Evolutionary conservation across 2,329 filamentous ascomycete genomes (phyloP), one percentile per base, ranked within the genome.

Genomic region (Ceratocystis destructans): DNA sequence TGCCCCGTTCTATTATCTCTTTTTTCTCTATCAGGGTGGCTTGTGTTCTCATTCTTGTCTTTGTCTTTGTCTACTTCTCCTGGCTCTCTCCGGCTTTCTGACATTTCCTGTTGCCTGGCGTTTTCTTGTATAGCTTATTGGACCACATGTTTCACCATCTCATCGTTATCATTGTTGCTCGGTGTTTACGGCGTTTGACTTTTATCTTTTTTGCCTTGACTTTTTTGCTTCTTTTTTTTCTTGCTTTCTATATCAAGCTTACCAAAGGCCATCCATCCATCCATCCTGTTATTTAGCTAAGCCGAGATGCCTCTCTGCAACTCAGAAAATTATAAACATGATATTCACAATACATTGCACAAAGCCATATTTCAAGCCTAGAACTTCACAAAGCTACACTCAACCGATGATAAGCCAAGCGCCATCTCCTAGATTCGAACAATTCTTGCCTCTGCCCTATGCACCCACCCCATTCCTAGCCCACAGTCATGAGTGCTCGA

Each of bases 141-240:
- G 37, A 8, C 12, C 10, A 41, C 3, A 41, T 22, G 12, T 61
- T 68, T 6, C 12, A 64, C 55, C 25, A 61, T 62, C 50, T 46
- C 25, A 33, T 64, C 17, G 12, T 33, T 62, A 37, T 57, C 53
- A 57, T 53, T 65, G n/a, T 61, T 25, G 53, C 48, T 48, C 17
- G 55, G 53, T 45, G 64, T 65, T 66, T 64, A 46, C 37, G 46
- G 45, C 45, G 46, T 46, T 68, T 59, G 37, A 7, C 1, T 20
- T 37, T 59, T 59, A 3, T 59, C 65, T 15, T 67, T 46, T 25
- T 48, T 41, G 44, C 20, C n/a, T 55, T 20, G 22, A 46, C 41
- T 67, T 15, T n/a, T n/a, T n/a, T n/a, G n/a, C n/a, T n/a, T n/a
- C n/a, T 67, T 46, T 33, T 48, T 41, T 44, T 22, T 25, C 31